Base-by-base conservation (phyloP, 2,329 filamentous ascomycete species). In the Alternaria metachromatica region DNA sequence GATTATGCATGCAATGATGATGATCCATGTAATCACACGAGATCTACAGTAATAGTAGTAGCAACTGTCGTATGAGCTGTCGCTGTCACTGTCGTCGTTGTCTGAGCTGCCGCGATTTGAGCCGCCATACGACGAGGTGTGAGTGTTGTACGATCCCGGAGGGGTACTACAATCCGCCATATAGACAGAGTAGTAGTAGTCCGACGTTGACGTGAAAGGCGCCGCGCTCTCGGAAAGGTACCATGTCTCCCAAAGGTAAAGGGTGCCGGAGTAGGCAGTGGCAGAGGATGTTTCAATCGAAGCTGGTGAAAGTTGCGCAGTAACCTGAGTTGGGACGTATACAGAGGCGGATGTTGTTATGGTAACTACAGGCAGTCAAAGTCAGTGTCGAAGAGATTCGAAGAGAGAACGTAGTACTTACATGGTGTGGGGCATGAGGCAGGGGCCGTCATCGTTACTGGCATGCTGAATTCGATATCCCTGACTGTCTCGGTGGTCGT, bases 371-470 rank as follows among this genome's bases (percentile, higher is more conserved):
- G 30, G 13, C 20, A 54, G 50, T 61, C 13, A 26, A 30, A 26
- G 48, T 50, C 11, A 54, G 28, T 13, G 23, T 49, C 8, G 18
- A 44, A 18, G 12, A 12, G 5, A 37, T 25, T 28, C 12, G 21
- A 25, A 15, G 12, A 43, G 48, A 10, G 8, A 8, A 15, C 18
- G 28, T 12, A 12, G 41, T 21, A 61, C 62, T 30, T 45, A 64
- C 62, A 77, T 66, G 21, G 15, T 1, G 71, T 76, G 1, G 75
- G 60, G 51, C 76, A 78, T 7, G 63, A 72, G 2, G 73, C 44
- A 11, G 76, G 76, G 4, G 75, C 72, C 5, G 74, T 77, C 63
- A 74, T 75, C 4, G 74, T 77, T 1, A 78, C 75, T 3, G 66
- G 67, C 76, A 78, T 78, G 13, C 53, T 67, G 49, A 71, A 76